These are phyloP conservation scores for Chaetomium fimeti DNA, from an alignment of 495 filamentous ascomycete species.

Conservation along the genomic window DNA sequence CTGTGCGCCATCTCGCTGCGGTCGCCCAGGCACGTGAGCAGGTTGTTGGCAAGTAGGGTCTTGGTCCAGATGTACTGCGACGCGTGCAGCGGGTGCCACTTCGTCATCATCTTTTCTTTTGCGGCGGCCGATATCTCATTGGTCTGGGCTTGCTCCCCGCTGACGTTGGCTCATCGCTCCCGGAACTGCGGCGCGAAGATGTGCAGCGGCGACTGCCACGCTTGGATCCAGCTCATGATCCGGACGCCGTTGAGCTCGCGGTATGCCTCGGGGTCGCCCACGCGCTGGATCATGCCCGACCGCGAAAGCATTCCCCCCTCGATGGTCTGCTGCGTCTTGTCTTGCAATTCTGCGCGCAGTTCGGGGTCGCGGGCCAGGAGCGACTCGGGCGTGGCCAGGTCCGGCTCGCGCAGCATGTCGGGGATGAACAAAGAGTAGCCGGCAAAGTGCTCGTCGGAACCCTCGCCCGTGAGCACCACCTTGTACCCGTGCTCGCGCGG, in stretches of 20 bases:
- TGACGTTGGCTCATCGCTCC: conserved; percentile 5
- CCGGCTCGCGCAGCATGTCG: conserved; percentile 48
- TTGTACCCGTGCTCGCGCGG: conserved; percentile 47
- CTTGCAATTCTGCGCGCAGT: conserved; percentile 19
- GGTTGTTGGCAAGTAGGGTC: conserved; percentile 41
- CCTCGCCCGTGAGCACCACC: conserved; percentile 54
- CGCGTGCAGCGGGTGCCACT: conserved; percentile 54
- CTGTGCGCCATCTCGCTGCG: conserved; percentile 53
- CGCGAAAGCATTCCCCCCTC: background rate
- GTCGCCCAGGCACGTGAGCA: conserved; percentile 50
- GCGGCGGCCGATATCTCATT: conserved; percentile 18
- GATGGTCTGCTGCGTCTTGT: background rate
- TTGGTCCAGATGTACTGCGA: conserved; percentile 47
- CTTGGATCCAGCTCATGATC: background rate
- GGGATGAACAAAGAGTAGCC: conserved; percentile 47
- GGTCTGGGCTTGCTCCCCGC: no score
- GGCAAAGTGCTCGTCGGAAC: conserved; percentile 54
- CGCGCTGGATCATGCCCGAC: background rate
- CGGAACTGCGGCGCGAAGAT: conserved; percentile 21
- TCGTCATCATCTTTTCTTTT: conserved; percentile 34
- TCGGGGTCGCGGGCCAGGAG: conserved; percentile 14
- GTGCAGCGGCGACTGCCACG: background rate
- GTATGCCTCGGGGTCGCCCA: conserved; percentile 1
- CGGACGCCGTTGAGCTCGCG: conserved; percentile 5
- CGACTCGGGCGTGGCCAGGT: conserved; percentile 39